Evolutionary conservation across 139 green algal species (phyloP), one percentile per base, ranked within the genome.

Genomic region (Trebouxia sp.): DNA sequence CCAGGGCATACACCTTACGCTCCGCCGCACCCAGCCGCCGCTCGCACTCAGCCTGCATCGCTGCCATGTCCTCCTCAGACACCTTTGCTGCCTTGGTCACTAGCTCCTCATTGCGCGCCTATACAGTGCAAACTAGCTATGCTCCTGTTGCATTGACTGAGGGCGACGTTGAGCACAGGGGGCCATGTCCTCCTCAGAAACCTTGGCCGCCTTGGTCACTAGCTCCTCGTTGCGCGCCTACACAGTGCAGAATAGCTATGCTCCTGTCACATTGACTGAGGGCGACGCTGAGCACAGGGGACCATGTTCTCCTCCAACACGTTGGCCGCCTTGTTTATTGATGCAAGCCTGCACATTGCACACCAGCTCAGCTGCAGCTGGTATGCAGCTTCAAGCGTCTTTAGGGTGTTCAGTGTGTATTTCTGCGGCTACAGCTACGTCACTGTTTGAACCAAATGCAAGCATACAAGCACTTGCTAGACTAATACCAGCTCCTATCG

Each of bases 1-100:
- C 96, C 51, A 98, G 85, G 0, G 94, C 91, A 76, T 96, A 96
- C 65, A 97, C 91, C 89, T 93, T 88, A n/a, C 83, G 76, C 55
- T 88, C 80, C 0, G 80, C 65, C 0, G 69, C 83, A 0, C 65
- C 87, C 65, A 94, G 81, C 41, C 89, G 85, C 72, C 65, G 15
- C 83, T 92, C 86, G 80, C 90, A 92, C 81, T 95, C 92, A 5
- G 37, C 56, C 41, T 87, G 86, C 77, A 89, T 41, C 1, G 65
- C 85, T 26, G 84, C 82, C 75, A 92, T 24, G 76, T 92, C 85
- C 30, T 88, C 80, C 86, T 94, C 85, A 6, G 82, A 88, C 45
- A 93, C 75, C 11, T 82, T 80, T 4, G 84, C 79, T 32, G 84
- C 76, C 42, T 81, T 75, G 65, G 92, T 69, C 39, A 80, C 92